Evolutionary conservation across 2,329 filamentous ascomycete species (phyloP).

Genomic region (Lomentospora prolificans): DNA sequence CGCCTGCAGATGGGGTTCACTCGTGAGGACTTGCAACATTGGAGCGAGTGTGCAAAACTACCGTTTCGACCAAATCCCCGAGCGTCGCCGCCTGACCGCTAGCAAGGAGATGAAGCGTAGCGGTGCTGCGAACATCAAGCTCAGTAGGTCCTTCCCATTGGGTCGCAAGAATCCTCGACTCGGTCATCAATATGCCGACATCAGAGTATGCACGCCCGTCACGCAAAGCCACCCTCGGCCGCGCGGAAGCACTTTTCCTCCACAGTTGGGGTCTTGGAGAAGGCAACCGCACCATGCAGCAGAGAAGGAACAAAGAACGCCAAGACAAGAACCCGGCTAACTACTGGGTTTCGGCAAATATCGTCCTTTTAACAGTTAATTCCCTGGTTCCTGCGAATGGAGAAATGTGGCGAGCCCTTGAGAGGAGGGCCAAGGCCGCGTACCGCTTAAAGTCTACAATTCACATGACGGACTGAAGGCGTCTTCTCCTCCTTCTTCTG

Average conservation of each 20-base stretch:
- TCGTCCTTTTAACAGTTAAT: background rate
- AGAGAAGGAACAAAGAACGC: background rate
- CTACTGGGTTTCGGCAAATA: conserved; percentile 1
- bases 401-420: background rate
- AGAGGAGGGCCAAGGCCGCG: background rate
- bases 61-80: too few species aligned
- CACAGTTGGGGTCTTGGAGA: too few species aligned
- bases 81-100: too few species aligned
- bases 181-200: background rate
- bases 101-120: too few species aligned
- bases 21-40: too few species aligned
- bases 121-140: too few species aligned
- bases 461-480: background rate
- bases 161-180: too few species aligned
- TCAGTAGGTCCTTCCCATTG: too few species aligned
- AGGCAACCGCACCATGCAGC: too few species aligned
- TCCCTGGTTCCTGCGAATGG: background rate
- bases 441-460: conserved; percentile 1
- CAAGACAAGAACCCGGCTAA: conserved; percentile 1
- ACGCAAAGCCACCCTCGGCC: background rate
- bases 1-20: background rate
- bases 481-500: background rate
- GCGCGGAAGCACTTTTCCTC: background rate
- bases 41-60: too few species aligned
- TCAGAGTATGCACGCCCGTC: background rate